Evolutionary conservation across 163 green algal species (phyloP).

Genomic region (Prototheca wickerhamii): DNA sequence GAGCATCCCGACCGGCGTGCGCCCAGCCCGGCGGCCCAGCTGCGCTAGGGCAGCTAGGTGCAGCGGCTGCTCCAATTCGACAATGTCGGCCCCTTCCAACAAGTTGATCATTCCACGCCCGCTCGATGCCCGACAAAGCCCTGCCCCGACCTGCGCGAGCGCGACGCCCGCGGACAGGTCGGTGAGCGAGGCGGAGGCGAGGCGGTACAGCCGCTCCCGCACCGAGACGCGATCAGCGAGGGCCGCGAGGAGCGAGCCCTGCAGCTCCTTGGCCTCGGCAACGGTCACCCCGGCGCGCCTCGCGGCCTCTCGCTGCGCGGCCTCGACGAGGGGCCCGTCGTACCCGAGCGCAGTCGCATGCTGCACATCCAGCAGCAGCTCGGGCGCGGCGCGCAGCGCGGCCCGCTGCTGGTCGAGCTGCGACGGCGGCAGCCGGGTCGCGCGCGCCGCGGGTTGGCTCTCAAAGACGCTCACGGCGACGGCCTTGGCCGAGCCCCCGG

Average conservation of each 20-base stretch:
- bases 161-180: neutral
- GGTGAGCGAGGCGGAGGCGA: neutral
- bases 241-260: neutral
- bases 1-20: neutral
- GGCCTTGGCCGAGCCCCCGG: no score
- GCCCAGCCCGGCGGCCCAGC: neutral
- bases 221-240: neutral
- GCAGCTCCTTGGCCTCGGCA: neutral
- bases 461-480: no score
- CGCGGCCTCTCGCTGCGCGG: neutral
- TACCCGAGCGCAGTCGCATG: neutral
- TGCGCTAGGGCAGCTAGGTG: neutral
- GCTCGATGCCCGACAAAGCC: no score
- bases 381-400: neutral
- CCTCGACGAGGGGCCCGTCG: neutral
- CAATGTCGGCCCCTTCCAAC: no score
- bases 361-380: neutral
- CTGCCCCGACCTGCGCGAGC: neutral
- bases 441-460: no score
- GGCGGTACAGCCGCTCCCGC: neutral
- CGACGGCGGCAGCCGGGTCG: no score
- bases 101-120: no score
- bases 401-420: neutral
- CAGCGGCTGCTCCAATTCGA: slow-evolving; percentile 1
- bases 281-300: neutral